Evolutionary conservation across 2,329 filamentous ascomycete species (phyloP), one percentile per base, ranked within the genome.

Genomic region (Apiospora malaysiana): DNA sequence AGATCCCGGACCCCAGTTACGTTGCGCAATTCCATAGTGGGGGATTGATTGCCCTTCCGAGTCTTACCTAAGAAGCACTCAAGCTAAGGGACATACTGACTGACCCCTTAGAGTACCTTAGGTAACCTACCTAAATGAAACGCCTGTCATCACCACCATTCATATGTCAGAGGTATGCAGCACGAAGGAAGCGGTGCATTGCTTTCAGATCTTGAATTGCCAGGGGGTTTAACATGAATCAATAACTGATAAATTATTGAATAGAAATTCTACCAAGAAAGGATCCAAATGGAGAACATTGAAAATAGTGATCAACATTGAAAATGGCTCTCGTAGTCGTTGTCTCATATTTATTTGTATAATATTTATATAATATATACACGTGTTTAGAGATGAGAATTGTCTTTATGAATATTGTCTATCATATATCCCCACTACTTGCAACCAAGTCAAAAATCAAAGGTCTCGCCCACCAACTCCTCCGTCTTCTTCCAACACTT

Each of bases 401-500:
- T 59, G 27, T 37, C 27, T 37, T 25, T 27, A 16, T 14, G 12
- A 16, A 21, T 32, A 3, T 21, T 37, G n/a, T 21, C 16, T 8
- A 2, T 8, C 16, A 37, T 59, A 6, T 5, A 9, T 7, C 45
- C 23, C 32, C 42, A 45, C 42, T 67, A 18, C 5, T 46, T 25
- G 18, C 21, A n/a, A 40, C 25, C 3, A 37, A 59, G 32, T 42
- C n/a, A 72, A 74, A 71, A 73, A 66, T 66, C 76, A 75, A 82
- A 81, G 59, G 77, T 81, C 74, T 80, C 77, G 18, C 81, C 78
- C 51, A 80, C 80, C 56, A 83, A 72, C 63, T 79, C 74, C 75
- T 84, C 82, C 68, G 80, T 82, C 72, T 82, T 70, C 69, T 73
- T 71, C 79, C 81, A 83, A 69, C 81, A 73, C 75, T 77, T 80